A percentile compares a stretch with the other conserved stretches of the same genome.
Evolutionary conservation across 371 early-diverging fungal species (phyloP).

Genomic region (Rhizomucor pusillus): DNA sequence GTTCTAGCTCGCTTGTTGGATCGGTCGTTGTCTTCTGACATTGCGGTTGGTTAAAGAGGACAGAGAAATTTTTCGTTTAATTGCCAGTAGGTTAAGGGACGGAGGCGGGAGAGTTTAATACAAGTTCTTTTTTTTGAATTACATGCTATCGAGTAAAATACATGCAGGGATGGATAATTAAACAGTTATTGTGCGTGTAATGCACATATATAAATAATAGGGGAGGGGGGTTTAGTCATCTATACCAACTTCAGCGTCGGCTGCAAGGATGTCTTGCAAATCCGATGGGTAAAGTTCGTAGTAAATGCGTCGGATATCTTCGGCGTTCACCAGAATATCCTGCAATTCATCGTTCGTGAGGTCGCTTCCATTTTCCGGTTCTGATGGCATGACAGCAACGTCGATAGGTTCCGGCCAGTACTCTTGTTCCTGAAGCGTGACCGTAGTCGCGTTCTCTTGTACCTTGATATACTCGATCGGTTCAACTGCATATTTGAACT

Average conservation of each 20-base stretch:
- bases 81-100: too few relatives aligned
- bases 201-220: too few relatives aligned
- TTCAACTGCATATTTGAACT: slow-evolving; percentile 25
- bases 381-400: slow-evolving; percentile 30
- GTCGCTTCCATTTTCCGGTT: slow-evolving; percentile 18
- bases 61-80: too few relatives aligned
- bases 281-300: slow-evolving; percentile 1
- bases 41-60: neutral
- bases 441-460: neutral
- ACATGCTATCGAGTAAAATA: too few relatives aligned
- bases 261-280: slow-evolving; percentile 10
- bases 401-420: slow-evolving; percentile 35
- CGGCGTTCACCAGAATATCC: slow-evolving; percentile 28
- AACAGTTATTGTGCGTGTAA: too few relatives aligned
- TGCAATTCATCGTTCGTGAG: slow-evolving; percentile 31
- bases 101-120: too few relatives aligned
- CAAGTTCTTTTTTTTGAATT: too few relatives aligned
- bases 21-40: slow-evolving; percentile 1
- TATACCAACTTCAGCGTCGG: slow-evolving; percentile 14
- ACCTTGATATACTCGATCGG: slow-evolving; percentile 27
- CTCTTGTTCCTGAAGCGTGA: slow-evolving; percentile 8
- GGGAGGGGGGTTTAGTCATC: neutral
- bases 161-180: too few relatives aligned
- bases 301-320: slow-evolving; percentile 9
- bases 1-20: slow-evolving; percentile 8